These are phyloP conservation scores for Paecilomyces variotii DNA, from an alignment of 2,329 filamentous ascomycete species.

Conservation along the genomic window DNA sequence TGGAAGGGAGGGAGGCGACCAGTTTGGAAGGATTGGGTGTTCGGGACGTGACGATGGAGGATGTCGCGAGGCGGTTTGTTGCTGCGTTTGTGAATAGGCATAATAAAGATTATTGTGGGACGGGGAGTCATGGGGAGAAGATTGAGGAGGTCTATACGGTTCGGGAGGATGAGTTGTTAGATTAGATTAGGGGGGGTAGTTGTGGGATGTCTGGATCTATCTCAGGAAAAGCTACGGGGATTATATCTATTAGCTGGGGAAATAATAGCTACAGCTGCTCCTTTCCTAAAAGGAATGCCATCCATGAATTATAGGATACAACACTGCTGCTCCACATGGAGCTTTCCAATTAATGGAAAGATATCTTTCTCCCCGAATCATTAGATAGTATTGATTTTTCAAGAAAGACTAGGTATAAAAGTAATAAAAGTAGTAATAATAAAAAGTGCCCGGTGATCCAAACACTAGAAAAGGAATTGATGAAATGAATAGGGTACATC, in stretches of 20 bases:
- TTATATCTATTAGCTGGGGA: no score
- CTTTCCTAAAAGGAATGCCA: no score
- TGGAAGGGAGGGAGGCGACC: slow-evolving; percentile 72
- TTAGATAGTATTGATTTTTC: not conserved
- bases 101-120: slow-evolving; percentile 27
- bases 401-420: not conserved
- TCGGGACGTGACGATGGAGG: slow-evolving; percentile 24
- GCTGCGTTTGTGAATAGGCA: slow-evolving; percentile 29
- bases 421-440: not conserved
- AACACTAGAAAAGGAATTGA: not conserved
- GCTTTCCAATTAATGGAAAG: not conserved
- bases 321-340: not conserved
- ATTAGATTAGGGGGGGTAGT: not conserved
- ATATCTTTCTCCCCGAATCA: not conserved
- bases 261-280: no score
- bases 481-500: not conserved
- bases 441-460: not conserved
- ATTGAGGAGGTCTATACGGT: slow-evolving; percentile 11
- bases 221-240: no score
- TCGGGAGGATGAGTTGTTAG: not conserved
- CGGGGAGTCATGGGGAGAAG: slow-evolving; percentile 19
- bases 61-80: slow-evolving; percentile 31
- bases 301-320: no score
- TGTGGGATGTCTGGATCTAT: no score
- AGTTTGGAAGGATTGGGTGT: slow-evolving; percentile 54